Conservation (phyloP, 2,329 filamentous ascomycete species). For the Teratosphaeriaceae sp. region DNA sequence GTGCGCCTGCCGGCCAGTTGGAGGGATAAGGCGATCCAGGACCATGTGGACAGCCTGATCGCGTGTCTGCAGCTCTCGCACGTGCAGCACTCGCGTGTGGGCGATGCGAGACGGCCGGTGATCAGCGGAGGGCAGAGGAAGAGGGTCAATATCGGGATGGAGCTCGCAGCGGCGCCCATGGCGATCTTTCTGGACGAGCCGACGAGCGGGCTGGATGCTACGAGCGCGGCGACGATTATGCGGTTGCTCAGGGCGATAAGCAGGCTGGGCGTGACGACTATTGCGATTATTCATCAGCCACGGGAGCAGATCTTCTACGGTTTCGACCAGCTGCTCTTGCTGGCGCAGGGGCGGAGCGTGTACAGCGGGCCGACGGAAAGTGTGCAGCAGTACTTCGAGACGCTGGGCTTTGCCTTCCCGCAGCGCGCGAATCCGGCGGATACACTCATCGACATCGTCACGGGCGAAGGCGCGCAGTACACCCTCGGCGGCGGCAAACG, state of each 20-base stretch:
- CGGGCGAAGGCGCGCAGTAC: slow-evolving; percentile 49
- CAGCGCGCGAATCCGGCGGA: slow-evolving; percentile 49
- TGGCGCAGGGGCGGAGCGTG: slow-evolving; percentile 49
- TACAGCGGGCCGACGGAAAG: slow-evolving; percentile 45
- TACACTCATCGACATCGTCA: slow-evolving; percentile 55
- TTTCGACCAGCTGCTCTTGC: slow-evolving; percentile 51
- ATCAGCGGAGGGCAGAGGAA: slow-evolving; percentile 55
- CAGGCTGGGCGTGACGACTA: slow-evolving; percentile 50
- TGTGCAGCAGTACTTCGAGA: slow-evolving; percentile 46
- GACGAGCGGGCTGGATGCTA: slow-evolving; percentile 40
- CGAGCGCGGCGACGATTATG: slow-evolving; percentile 51
- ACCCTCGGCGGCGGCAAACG: slow-evolving; percentile 27
- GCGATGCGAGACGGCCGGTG: slow-evolving; percentile 45
- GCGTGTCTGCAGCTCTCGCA: slow-evolving; percentile 48
- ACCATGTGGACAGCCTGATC: slow-evolving; percentile 52
- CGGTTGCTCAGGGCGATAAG: slow-evolving; percentile 48
- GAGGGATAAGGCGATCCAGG: slow-evolving; percentile 43
- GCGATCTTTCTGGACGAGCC: slow-evolving; percentile 32
- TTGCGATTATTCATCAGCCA: slow-evolving; percentile 56
- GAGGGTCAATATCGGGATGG: slow-evolving; percentile 52
- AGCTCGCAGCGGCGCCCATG: slow-evolving; percentile 52
- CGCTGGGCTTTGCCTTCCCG: slow-evolving; percentile 46
- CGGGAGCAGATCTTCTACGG: slow-evolving; percentile 52
- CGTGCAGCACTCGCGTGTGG: slow-evolving; percentile 47
- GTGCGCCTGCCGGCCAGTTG: slow-evolving; percentile 49